These are phyloP conservation scores for Chaetothyriales sp. DNA, from an alignment of 2,329 filamentous ascomycete genomes.

Conservation along the genomic window DNA sequence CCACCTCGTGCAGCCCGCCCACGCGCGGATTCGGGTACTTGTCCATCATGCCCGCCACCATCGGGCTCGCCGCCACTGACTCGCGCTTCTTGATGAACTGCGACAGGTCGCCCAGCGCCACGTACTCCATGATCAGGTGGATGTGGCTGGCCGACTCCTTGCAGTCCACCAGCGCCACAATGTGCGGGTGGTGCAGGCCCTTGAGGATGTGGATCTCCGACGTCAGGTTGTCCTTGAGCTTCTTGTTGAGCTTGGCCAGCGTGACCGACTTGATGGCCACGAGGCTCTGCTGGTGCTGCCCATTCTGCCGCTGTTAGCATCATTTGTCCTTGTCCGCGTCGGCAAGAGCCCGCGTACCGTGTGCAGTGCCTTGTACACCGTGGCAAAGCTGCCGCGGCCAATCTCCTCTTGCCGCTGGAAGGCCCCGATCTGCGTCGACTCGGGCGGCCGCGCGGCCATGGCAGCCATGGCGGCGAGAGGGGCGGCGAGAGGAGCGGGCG, in stretches of 20 bases:
- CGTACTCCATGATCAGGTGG: slow-evolving; percentile 97
- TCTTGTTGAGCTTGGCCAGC: slow-evolving; percentile 77
- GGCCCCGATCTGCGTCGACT: slow-evolving; percentile 27
- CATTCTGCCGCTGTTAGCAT: slow-evolving; percentile 13
- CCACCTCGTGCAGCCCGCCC: slow-evolving; percentile 89
- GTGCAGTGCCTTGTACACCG: slow-evolving; percentile 78
- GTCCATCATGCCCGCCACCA: slow-evolving; percentile 76
- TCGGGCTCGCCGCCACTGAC: slow-evolving; percentile 62
- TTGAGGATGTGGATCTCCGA: slow-evolving; percentile 93
- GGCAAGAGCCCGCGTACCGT: slow-evolving; percentile 45
- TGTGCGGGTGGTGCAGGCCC: slow-evolving; percentile 85
- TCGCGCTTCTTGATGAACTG: slow-evolving; percentile 92
- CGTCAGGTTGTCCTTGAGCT: slow-evolving; percentile 90
- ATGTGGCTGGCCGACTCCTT: slow-evolving; percentile 77
- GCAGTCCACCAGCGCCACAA: slow-evolving; percentile 91
- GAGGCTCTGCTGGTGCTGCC: slow-evolving; percentile 36
- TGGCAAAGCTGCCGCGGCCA: slow-evolving; percentile 93
- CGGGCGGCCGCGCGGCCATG: slow-evolving; percentile 22
- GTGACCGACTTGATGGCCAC: slow-evolving; percentile 97
- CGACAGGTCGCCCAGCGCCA: slow-evolving; percentile 84
- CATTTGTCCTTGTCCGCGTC: neutral
- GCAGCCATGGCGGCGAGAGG: neutral
- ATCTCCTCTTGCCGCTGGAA: slow-evolving; percentile 81
- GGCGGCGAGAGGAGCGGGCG: no score
- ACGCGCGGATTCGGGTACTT: slow-evolving; percentile 77